A percentile compares a stretch with the other conserved stretches of the same genome.
phyloP scores from a whole-genome alignment of 1,139 yeast genomes.

The Kodamaea plutei region DNA sequence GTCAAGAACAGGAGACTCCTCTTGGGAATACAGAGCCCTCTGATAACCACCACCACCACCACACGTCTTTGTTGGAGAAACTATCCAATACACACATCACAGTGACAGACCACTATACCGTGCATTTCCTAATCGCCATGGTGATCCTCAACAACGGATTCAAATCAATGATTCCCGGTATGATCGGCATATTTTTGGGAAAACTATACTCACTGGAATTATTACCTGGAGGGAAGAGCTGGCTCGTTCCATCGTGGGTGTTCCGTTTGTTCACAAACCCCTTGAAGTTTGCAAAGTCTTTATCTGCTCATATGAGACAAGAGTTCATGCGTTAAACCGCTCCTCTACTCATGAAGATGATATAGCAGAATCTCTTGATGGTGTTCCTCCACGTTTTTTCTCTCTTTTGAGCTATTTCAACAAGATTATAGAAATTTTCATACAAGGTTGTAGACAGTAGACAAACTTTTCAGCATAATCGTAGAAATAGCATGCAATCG shows the following conservation, averaged over 20 bases:
- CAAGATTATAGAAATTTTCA: no score
- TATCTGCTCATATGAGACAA: no score
- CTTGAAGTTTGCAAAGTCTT: constrained; percentile 4
- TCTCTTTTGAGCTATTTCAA: no score
- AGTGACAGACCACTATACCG: constrained; percentile 55
- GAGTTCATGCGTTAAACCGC: no score
- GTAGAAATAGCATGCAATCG: no score
- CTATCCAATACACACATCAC: constrained; percentile 19
- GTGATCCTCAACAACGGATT: constrained; percentile 54
- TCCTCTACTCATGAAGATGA: no score
- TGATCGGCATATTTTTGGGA: constrained; percentile 60
- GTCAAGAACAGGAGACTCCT: constrained; percentile 15
- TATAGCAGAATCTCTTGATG: no score
- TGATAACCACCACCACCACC: background rate
- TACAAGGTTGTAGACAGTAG: no score
- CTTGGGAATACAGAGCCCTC: background rate
- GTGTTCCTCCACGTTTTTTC: no score
- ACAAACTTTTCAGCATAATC: no score
- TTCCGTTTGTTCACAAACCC: constrained; percentile 28
- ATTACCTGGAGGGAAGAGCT: constrained; percentile 55
- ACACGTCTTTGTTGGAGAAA: background rate
- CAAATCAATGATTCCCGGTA: constrained; percentile 46
- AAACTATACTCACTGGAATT: constrained; percentile 50
- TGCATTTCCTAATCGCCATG: constrained; percentile 50
- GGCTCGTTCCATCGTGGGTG: constrained; percentile 39